A percentile compares a stretch with the other conserved stretches of the same genome.
Conservation (phyloP, 192 early-diverging fungal genomes). For the Podila horticola region DNA sequence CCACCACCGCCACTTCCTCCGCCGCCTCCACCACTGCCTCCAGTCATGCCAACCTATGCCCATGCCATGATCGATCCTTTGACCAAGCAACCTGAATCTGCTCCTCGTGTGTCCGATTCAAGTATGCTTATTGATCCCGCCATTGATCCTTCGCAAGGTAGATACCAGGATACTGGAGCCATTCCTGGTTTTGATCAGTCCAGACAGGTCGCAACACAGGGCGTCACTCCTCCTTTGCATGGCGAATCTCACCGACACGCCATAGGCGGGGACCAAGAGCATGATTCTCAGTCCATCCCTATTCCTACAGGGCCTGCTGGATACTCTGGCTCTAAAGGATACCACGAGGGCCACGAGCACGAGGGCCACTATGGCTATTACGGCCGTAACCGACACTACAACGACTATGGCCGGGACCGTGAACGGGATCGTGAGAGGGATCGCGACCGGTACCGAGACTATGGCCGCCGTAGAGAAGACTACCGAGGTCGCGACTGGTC, state of each 20-base stretch:
- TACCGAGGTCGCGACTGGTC: slow-evolving; percentile 43
- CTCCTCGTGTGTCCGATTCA: too few relatives aligned
- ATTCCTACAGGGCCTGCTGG: not conserved
- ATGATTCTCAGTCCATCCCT: slow-evolving; percentile 1
- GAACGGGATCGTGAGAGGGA: slow-evolving; percentile 30
- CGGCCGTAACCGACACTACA: not conserved
- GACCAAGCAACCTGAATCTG: slow-evolving; percentile 6
- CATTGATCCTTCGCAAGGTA: not conserved
- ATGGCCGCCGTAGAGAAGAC: slow-evolving; percentile 23
- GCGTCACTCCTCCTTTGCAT: not conserved
- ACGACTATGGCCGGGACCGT: slow-evolving; percentile 14
- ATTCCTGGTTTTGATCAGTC: not conserved
- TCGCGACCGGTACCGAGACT: slow-evolving; percentile 38
- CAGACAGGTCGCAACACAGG: not conserved
- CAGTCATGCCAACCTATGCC: slow-evolving; percentile 6
- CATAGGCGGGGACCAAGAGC: not conserved
- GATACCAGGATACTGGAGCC: not conserved
- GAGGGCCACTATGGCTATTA: slow-evolving; percentile 28
- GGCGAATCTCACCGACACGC: not conserved
- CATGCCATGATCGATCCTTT: not conserved
- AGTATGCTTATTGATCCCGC: not conserved
- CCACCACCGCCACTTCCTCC: slow-evolving; percentile 2
- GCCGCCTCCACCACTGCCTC: slow-evolving; percentile 13
- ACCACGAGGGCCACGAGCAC: slow-evolving; percentile 21
- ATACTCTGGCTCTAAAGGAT: slow-evolving; percentile 14